Percentiles rank a stretch among this genome's conserved stretches.
Evolutionary conservation across 345 rosid species (phyloP).

Genomic region (Reutealis trisperma): DNA sequence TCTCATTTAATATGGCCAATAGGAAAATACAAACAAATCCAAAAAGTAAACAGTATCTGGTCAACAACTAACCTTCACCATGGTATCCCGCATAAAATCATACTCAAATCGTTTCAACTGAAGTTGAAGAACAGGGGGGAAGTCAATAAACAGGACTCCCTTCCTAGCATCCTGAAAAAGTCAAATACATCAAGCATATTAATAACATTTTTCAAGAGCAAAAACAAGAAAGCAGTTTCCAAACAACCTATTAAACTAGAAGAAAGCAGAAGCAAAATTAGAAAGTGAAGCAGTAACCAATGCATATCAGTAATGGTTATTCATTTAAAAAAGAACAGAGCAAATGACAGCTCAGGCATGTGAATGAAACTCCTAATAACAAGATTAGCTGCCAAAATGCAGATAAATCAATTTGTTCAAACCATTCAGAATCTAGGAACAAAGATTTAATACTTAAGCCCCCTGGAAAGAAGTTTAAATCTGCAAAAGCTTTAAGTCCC

Average conservation of each 20-base stretch:
- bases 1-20: not conserved
- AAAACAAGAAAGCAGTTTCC: not conserved
- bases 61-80: constrained; percentile 46
- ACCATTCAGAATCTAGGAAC: not conserved
- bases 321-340: not conserved
- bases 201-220: not conserved
- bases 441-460: not conserved
- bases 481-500: not conserved
- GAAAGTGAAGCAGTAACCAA: not conserved
- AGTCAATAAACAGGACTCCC: constrained; percentile 62
- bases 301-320: not conserved
- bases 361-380: not conserved
- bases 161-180: constrained; percentile 52
- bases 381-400: not conserved
- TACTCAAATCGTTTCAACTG: constrained; percentile 52
- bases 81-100: constrained; percentile 53
- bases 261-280: not conserved
- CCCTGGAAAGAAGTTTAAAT: not conserved
- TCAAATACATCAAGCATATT: constrained; percentile 13
- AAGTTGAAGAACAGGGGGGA: constrained; percentile 84
- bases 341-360: not conserved
- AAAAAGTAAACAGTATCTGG: not conserved
- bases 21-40: not conserved
- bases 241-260: not conserved
- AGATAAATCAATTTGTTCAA: not conserved